phyloP scores from a whole-genome alignment of 176 grass and related monocot genomes.

The Cenchrus fungigraminus region DNA sequence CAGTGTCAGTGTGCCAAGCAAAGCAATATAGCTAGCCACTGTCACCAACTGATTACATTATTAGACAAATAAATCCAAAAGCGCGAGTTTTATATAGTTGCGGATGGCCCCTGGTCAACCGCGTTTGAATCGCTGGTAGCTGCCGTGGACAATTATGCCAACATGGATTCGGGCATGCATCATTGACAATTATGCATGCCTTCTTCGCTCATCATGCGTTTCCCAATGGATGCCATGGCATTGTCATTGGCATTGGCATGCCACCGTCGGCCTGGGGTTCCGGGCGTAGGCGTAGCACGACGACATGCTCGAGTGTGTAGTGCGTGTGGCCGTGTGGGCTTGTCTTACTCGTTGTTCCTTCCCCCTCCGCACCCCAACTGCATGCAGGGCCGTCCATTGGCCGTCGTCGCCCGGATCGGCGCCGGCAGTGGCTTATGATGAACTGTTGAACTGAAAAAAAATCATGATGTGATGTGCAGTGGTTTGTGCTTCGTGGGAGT shows the following conservation, averaged over 20 bases:
- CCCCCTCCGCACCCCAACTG: too few species aligned
- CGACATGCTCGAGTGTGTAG: not conserved
- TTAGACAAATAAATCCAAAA: not conserved
- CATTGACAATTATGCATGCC: conserved; percentile 29
- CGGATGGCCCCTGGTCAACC: not conserved
- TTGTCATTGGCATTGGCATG: too few species aligned
- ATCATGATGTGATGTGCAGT: too few species aligned
- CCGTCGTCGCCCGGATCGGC: not conserved
- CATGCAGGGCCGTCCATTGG: conserved; percentile 3
- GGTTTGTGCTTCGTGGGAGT: too few species aligned
- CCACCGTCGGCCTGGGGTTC: too few species aligned
- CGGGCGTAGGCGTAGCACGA: not conserved
- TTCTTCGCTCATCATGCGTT: not conserved
- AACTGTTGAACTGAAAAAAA: not conserved
- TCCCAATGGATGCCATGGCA: too few species aligned
- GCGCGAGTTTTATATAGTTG: not conserved
- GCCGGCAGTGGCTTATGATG: not conserved
- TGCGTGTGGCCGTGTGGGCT: not conserved
- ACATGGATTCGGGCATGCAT: conserved; percentile 26
- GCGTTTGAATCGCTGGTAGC: conserved; percentile 34
- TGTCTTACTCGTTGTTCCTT: conserved; percentile 21
- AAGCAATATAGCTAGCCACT: not conserved
- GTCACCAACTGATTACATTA: not conserved
- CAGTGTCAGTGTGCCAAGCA: not conserved
- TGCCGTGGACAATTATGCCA: not conserved